Percentiles rank a stretch among this genome's conserved stretches.
Conservation (phyloP, 2,329 filamentous ascomycete species). For the Fusarium buharicum region DNA sequence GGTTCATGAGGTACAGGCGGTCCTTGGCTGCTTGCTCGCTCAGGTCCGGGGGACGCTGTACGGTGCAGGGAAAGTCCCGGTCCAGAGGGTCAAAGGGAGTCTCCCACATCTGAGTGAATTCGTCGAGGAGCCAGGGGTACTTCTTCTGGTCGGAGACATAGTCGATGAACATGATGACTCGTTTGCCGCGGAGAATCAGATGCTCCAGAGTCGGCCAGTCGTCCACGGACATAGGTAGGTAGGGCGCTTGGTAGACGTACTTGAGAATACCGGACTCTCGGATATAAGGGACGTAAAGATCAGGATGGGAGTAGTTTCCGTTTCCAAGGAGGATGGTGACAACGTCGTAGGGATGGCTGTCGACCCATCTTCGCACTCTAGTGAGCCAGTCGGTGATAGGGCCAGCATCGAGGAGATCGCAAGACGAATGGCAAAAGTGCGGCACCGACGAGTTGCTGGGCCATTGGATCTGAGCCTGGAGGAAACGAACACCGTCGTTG, state of each 20-base stretch:
- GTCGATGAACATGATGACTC: slow-evolving; percentile 84
- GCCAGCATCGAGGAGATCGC: slow-evolving; percentile 83
- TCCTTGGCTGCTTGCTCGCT: slow-evolving; percentile 62
- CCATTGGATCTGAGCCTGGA: slow-evolving; percentile 73
- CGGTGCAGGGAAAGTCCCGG: slow-evolving; percentile 77
- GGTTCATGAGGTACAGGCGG: slow-evolving; percentile 84
- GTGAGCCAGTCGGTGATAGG: slow-evolving; percentile 79
- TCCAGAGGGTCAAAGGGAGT: slow-evolving; percentile 81
- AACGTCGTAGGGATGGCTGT: slow-evolving; percentile 82
- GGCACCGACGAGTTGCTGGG: slow-evolving; percentile 60
- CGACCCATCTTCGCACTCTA: slow-evolving; percentile 77
- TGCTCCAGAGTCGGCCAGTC: slow-evolving; percentile 87
- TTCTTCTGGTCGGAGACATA: slow-evolving; percentile 82
- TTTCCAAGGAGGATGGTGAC: slow-evolving; percentile 89
- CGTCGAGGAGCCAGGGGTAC: slow-evolving; percentile 85
- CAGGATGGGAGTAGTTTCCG: slow-evolving; percentile 73
- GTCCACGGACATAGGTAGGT: slow-evolving; percentile 74
- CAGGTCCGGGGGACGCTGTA: slow-evolving; percentile 79
- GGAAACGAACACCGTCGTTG: slow-evolving; percentile 76
- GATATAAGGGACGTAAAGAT: slow-evolving; percentile 75
- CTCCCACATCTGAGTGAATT: slow-evolving; percentile 92
- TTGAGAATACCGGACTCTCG: slow-evolving; percentile 75
- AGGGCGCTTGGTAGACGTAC: slow-evolving; percentile 78
- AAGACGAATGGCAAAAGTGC: slow-evolving; percentile 87
- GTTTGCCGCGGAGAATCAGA: slow-evolving; percentile 76